These are phyloP conservation scores for Neurospora cerealis DNA, from an alignment of 495 filamentous ascomycete genomes.

Conservation along the genomic window DNA sequence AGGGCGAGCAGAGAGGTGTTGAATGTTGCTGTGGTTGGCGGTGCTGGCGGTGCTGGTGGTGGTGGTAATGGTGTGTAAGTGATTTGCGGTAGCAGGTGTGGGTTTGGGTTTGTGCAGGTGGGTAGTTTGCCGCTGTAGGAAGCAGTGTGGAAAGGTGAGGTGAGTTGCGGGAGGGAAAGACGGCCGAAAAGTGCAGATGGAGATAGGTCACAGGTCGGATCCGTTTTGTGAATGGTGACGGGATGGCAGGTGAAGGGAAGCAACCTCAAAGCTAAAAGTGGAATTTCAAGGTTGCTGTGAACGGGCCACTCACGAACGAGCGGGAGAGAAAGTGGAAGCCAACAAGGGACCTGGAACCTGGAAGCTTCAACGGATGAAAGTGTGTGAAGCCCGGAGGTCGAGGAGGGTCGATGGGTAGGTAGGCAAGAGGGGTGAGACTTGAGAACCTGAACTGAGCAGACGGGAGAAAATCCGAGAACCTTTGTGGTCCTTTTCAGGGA, in stretches of 20 bases:
- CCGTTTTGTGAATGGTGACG: background rate
- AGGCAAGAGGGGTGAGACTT: background rate
- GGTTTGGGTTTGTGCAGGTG: background rate
- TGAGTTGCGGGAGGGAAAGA: background rate
- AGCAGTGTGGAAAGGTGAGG: background rate
- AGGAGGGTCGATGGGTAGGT: background rate
- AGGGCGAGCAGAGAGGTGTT: background rate
- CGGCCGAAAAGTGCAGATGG: background rate
- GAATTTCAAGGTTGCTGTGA: background rate
- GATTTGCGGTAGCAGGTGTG: background rate
- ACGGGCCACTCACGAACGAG: background rate
- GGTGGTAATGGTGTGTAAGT: background rate
- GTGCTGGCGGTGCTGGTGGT: background rate
- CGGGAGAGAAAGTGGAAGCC: background rate
- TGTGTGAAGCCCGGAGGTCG: background rate
- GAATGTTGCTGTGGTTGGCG: background rate
- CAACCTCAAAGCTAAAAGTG: background rate
- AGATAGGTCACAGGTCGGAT: background rate
- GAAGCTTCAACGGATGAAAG: background rate
- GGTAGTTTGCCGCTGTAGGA: background rate
- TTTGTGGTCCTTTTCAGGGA: background rate
- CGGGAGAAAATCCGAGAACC: background rate
- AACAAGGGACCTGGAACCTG: background rate
- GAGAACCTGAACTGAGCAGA: background rate
- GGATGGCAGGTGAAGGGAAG: background rate